A percentile compares a stretch with the other conserved stretches of the same genome.
Conservation (phyloP, 805 yeast species). For the Candida insectalens region DNA sequence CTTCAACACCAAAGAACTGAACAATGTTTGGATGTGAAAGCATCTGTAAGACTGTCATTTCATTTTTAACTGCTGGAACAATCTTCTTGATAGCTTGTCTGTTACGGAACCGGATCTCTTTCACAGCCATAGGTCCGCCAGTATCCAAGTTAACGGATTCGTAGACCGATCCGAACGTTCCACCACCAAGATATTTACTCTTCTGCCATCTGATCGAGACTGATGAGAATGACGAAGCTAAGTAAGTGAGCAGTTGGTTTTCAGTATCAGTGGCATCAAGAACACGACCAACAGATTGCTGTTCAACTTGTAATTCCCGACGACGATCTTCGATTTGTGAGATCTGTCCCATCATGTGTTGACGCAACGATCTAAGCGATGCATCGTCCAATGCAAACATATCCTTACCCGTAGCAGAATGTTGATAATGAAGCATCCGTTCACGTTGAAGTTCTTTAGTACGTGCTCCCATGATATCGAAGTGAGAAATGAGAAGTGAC, state of each 20-base stretch:
- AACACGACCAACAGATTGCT: constrained; percentile 70
- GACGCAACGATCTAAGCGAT: constrained; percentile 47
- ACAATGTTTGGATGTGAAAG: constrained; percentile 94
- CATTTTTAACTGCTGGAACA: constrained; percentile 86
- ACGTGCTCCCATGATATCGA: constrained; percentile 97
- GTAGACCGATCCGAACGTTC: constrained; percentile 90
- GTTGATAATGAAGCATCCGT: constrained; percentile 43
- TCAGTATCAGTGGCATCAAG: constrained; percentile 81
- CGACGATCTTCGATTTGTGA: constrained; percentile 51
- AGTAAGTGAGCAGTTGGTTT: constrained; percentile 73
- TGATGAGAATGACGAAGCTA: constrained; percentile 83
- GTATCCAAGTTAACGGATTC: constrained; percentile 89
- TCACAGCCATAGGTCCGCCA: constrained; percentile 95
- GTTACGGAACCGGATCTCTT: constrained; percentile 87
- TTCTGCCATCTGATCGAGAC: constrained; percentile 97
- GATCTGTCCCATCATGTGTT: constrained; percentile 60
- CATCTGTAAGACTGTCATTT: constrained; percentile 93
- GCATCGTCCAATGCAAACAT: constrained; percentile 45
- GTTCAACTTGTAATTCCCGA: constrained; percentile 30
- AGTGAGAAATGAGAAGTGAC: constrained; percentile 88
- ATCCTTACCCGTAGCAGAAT: constrained; percentile 39
- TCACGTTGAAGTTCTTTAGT: constrained; percentile 60
- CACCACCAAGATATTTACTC: constrained; percentile 88
- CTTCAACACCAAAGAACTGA: constrained; percentile 94
- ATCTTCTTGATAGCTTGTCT: constrained; percentile 74